These are phyloP conservation scores for Triticum aestivum DNA, from an alignment of 176 grass and related monocot genomes.

Conservation along the genomic window DNA sequence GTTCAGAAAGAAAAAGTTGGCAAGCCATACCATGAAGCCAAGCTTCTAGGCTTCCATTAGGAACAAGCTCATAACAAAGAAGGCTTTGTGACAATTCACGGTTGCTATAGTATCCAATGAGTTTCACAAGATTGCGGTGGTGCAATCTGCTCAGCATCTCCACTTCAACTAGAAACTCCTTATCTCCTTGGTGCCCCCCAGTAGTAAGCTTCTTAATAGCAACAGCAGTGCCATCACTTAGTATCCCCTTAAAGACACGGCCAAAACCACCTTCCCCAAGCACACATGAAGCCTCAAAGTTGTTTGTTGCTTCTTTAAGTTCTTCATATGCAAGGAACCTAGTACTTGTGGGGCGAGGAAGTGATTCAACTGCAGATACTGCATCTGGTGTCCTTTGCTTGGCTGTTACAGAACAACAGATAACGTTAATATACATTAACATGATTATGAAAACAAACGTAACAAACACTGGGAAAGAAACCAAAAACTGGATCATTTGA, in stretches of 20 bases:
- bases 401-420: conserved; percentile 41
- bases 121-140: conserved; percentile 98
- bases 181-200: conserved; percentile 96
- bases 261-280: conserved; percentile 99
- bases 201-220: conserved; percentile 92
- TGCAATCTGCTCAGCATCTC: conserved; percentile 99
- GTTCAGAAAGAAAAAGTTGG: conserved; percentile 19
- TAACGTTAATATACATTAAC: conserved; percentile 2
- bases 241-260: conserved; percentile 81
- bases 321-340: conserved; percentile 89
- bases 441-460: background rate
- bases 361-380: conserved; percentile 75
- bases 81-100: conserved; percentile 78
- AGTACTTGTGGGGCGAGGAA: conserved; percentile 81
- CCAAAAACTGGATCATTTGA: background rate
- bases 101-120: conserved; percentile 89
- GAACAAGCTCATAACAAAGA: conserved; percentile 97
- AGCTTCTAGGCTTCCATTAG: conserved; percentile 94
- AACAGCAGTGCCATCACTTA: conserved; percentile 89
- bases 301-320: conserved; percentile 90
- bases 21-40: conserved; percentile 92
- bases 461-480: conserved; percentile 5
- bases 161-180: conserved; percentile 97
- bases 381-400: conserved; percentile 63
- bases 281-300: conserved; percentile 76